Percentiles rank a stretch among this genome's conserved stretches.
phyloP scores from a whole-genome alignment of 1,139 yeast species.

The Pichia norvegensis region DNA sequence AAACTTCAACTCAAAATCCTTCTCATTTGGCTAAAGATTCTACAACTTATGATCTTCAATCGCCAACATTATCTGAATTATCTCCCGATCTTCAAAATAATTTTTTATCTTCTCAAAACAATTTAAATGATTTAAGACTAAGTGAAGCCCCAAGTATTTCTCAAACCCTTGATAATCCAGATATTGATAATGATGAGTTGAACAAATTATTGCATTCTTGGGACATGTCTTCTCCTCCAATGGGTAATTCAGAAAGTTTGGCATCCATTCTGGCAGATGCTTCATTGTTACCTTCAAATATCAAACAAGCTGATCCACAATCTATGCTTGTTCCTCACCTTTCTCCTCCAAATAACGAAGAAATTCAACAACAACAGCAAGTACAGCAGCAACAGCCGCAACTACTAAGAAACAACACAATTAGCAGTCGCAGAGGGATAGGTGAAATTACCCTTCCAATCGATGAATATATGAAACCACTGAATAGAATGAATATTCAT shows the following conservation, averaged over 20 bases:
- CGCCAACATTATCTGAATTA: neutral
- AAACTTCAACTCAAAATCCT: neutral
- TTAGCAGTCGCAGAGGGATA: constrained; percentile 24
- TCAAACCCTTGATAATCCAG: neutral
- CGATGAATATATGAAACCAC: constrained; percentile 35
- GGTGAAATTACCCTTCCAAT: constrained; percentile 41
- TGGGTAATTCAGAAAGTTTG: constrained; percentile 19
- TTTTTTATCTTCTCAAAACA: neutral
- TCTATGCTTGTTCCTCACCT: neutral
- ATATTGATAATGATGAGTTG: constrained; percentile 11
- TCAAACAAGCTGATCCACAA: neutral
- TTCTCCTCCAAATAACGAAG: neutral
- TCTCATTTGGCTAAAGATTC: neutral
- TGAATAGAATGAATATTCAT: constrained; percentile 30
- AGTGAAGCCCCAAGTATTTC: neutral
- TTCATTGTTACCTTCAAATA: neutral
- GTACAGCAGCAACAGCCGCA: neutral
- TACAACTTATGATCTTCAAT: neutral
- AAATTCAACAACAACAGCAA: constrained; percentile 2
- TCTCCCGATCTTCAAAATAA: neutral
- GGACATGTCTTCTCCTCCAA: constrained; percentile 25
- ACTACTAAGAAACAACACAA: neutral
- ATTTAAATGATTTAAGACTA: neutral
- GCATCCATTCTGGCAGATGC: constrained; percentile 18
- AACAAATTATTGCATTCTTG: constrained; percentile 19